These are phyloP conservation scores for Tremella yokohamensis DNA, from an alignment of 768 basidiomycete genomes.

Conservation along the genomic window DNA sequence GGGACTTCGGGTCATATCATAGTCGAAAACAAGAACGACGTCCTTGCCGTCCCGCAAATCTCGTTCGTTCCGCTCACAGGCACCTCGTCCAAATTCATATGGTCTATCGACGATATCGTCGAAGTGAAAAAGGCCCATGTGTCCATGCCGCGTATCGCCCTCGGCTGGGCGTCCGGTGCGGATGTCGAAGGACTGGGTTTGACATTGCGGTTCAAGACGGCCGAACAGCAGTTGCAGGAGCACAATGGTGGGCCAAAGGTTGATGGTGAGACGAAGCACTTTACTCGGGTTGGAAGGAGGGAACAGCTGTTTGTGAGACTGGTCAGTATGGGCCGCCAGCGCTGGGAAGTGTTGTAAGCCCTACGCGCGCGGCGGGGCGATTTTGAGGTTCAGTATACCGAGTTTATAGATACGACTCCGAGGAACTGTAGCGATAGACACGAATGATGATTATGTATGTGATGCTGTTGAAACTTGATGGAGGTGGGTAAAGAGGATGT, in stretches of 20 bases:
- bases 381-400: too few species aligned
- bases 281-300: conserved; percentile 50
- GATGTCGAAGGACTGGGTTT: conserved; percentile 52
- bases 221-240: conserved; percentile 26
- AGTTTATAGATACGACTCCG: too few species aligned
- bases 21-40: conserved; percentile 36
- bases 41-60: conserved; percentile 30
- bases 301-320: conserved; percentile 53
- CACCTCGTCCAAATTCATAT: conserved; percentile 32
- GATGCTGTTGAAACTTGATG: too few species aligned
- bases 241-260: conserved; percentile 28
- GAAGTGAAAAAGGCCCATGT: conserved; percentile 53
- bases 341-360: conserved; percentile 52
- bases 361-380: background rate
- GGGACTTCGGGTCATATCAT: conserved; percentile 50
- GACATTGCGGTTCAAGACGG: conserved; percentile 50
- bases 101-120: conserved; percentile 51
- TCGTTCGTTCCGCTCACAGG: conserved; percentile 45
- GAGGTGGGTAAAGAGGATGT: too few species aligned
- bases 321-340: conserved; percentile 49
- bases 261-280: conserved; percentile 46
- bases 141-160: conserved; percentile 50
- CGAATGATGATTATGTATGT: too few species aligned
- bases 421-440: too few species aligned
- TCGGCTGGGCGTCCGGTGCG: conserved; percentile 52